Evolutionary conservation across 148 eudicot species (phyloP).

Genomic region (Mesembryanthemum crystallinum): DNA sequence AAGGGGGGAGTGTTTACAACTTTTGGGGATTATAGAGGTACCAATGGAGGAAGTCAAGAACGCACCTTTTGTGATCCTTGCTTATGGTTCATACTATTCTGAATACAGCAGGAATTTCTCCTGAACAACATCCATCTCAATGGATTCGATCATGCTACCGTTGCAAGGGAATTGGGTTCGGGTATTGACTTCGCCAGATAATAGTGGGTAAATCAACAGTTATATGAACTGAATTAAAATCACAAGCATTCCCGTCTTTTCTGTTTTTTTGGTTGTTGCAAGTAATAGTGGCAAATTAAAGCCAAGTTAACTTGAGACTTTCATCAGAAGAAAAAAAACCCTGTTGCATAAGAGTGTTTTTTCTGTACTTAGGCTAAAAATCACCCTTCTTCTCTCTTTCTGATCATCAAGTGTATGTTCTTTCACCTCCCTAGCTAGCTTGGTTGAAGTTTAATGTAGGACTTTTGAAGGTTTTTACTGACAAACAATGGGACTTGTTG

Average conservation of each 20-base stretch:
- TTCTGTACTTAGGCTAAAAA: slow-evolving; percentile 23
- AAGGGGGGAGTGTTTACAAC: slow-evolving; percentile 26
- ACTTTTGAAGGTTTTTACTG: neutral
- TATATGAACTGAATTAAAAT: slow-evolving; percentile 16
- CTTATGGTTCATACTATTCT: slow-evolving; percentile 20
- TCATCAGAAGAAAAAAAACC: neutral
- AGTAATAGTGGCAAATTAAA: slow-evolving; percentile 29
- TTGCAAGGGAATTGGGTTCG: slow-evolving; percentile 77
- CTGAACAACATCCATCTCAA: neutral
- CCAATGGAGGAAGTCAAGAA: slow-evolving; percentile 88
- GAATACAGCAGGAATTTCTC: neutral
- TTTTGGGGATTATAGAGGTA: slow-evolving; percentile 11
- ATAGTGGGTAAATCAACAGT: slow-evolving; percentile 18
- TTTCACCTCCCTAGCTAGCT: neutral
- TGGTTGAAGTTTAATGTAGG: slow-evolving; percentile 21
- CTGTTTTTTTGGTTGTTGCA: slow-evolving; percentile 14
- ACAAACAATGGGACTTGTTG: slow-evolving; percentile 3
- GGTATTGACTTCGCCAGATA: slow-evolving; percentile 78
- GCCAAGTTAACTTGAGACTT: slow-evolving; percentile 21
- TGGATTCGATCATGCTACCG: neutral
- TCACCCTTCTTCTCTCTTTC: neutral
- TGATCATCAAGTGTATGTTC: slow-evolving; percentile 25
- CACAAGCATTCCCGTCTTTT: slow-evolving; percentile 10
- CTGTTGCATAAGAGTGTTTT: slow-evolving; percentile 30
- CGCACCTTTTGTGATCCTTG: slow-evolving; percentile 82